These are phyloP conservation scores for Emmonsiellopsis sp. DNA, from an alignment of 2,329 filamentous ascomycete species.

Conservation along the genomic window DNA sequence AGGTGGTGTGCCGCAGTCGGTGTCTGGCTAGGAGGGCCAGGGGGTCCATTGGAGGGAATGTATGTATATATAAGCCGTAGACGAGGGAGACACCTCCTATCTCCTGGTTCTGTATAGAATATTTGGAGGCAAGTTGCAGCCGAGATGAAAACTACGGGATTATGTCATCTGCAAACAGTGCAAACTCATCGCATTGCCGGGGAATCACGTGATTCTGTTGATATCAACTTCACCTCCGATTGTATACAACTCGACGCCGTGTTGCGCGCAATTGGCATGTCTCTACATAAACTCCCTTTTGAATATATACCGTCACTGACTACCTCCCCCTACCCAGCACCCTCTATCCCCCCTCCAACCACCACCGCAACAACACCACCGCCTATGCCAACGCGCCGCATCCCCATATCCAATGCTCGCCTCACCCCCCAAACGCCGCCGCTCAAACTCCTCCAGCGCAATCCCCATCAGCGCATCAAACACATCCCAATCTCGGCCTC, in stretches of 20 bases:
- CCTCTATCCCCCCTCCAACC: conserved; percentile 9
- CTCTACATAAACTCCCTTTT: neutral
- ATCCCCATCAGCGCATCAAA: conserved; percentile 34
- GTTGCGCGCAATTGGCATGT: neutral
- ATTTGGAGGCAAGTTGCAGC: neutral
- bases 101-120: too few species aligned
- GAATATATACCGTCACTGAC: neutral
- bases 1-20: neutral
- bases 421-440: conserved; percentile 56
- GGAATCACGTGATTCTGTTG: conserved; percentile 11
- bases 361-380: conserved; percentile 7
- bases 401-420: conserved; percentile 38
- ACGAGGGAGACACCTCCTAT: neutral
- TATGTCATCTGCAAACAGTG: conserved; percentile 33
- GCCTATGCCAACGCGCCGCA: conserved; percentile 4
- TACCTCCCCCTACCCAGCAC: neutral
- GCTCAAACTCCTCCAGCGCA: conserved; percentile 49
- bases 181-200: conserved; percentile 20
- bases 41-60: conserved; percentile 5
- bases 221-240: neutral
- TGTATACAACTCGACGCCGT: neutral
- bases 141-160: conserved; percentile 5
- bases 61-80: neutral
- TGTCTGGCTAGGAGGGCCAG: conserved; percentile 1
- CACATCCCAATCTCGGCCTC: conserved; percentile 20